Percentiles rank a stretch among this genome's conserved stretches.
Conservation (phyloP, 148 eudicot genomes). For the Amaranthus cruentus region DNA sequence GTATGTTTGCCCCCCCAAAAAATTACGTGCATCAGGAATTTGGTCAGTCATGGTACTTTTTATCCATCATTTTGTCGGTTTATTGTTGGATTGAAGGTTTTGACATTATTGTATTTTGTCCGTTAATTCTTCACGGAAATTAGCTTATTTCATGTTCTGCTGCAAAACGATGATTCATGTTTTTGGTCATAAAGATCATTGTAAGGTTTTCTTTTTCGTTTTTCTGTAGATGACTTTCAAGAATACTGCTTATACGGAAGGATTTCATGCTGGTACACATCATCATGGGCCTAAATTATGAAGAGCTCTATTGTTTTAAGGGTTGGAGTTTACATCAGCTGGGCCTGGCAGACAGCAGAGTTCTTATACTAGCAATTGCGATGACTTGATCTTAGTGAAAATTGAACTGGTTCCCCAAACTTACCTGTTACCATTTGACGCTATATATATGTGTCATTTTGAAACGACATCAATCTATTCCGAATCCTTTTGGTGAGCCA, state of each 20-base stretch:
- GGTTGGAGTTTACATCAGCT: not conserved
- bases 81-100: too few species aligned
- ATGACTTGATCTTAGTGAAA: not conserved
- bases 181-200: not conserved
- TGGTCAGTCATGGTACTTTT: not conserved
- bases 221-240: conserved; percentile 55
- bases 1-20: too few species aligned
- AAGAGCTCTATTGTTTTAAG: conserved; percentile 4
- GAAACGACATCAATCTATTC: not conserved
- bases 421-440: not conserved
- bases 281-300: conserved; percentile 6
- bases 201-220: not conserved
- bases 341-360: not conserved
- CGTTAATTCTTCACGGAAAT: too few species aligned
- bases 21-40: too few species aligned
- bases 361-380: not conserved
- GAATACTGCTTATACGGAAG: conserved; percentile 70
- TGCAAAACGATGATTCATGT: not conserved
- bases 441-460: not conserved
- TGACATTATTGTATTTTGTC: too few species aligned
- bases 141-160: not conserved
- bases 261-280: conserved; percentile 53
- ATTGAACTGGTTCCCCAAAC: not conserved
- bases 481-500: not conserved
- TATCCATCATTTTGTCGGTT: not conserved